Evolutionary conservation across 78 protist genomes (phyloP), one percentile per base, ranked within the genome.

Genomic region (Tieghemostelium lacteum): DNA sequence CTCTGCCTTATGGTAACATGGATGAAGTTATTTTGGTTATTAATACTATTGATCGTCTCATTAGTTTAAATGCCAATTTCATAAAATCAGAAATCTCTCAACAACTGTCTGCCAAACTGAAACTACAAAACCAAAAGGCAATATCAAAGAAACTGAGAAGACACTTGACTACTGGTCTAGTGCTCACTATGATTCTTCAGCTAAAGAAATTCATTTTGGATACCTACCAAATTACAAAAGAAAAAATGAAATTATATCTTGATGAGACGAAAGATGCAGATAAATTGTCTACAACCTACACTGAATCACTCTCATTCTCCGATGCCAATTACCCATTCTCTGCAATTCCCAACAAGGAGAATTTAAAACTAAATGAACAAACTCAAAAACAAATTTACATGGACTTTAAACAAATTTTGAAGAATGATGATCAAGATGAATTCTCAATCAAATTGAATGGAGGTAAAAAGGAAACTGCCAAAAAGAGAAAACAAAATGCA

Each of bases 371-470:
- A 31, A 39, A 83, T 28, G 52, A 39, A 39, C 2, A 33, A 0
- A 20, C 33, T 20, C 91, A 83, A 69, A 83, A 66, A 33, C 16
- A 37, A 60, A n/a, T 74, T 2, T 74, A 45, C n/a, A 2, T 69
- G 0, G 34, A 69, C 17, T 58, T 69, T 42, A 83, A 83, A 60
- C 8, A 33, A 29, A 17, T 83, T 7, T 33, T 83, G 29, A 69
- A 83, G 29, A 60, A 66, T 39, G 91, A 83, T 45, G 75, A 83
- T 69, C 60, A 58, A 31, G 91, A 83, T n/a, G 74, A 70, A 62
- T 83, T 73, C 31, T 37, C 91, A 33, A 83, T 69, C 0, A 80
- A 75, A 61, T n/a, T n/a, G n/a, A 22, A 42, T 24, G 65, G 39
- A 17, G 65, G 12, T 6, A n/a, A 60, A 6, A 26, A 17, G 5